Base-by-base conservation (phyloP, 257 asterid genomes). In the Solanum acaule region DNA sequence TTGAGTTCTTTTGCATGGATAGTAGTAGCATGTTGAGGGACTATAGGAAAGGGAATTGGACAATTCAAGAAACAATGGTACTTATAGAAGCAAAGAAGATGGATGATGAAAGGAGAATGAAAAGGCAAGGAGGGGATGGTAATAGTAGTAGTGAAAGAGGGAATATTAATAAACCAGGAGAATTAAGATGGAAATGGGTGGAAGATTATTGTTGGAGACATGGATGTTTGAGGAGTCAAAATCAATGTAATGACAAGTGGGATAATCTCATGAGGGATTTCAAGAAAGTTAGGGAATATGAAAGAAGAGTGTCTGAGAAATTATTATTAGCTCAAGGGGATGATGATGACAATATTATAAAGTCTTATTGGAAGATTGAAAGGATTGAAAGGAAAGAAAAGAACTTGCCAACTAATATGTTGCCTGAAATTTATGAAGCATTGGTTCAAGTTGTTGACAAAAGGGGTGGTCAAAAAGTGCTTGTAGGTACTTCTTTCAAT, bases 21-120 rank as follows among this genome's bases (percentile, higher is more conserved):
- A 86, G 76, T 73, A 86, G 49, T 12, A 87, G 75, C 83, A 88
- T 85, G 90, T 71, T 79, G 88, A 89, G 99, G 87, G 99, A 96
- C 38, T 95, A 97, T 93, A 92, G 98, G 61, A 96, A 95, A 90
- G 99, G 99, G 83, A 97, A 96, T 94, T 97, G 99, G 99, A 95
- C 94, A 37, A 89, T 95, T 6, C 92, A 96, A 63, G 99, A 97
- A 79, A 97, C 99, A 1, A 93, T 96, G 98, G 91, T 95, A 6
- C 92, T 97, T 29, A 96, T 97, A 10, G 95, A 96, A 84, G 99
- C 99, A 4, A 97, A 97, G 92, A 94, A 79, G 42, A 96, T 94
- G 98, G 99, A 95, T 89, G 97, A 95, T 65, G 98, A 95, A 89
- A 89, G 99, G 84, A 91, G 98, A 86, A 90, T 93, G 96, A 95